Evolutionary conservation across 441 rosid species (phyloP).

Genomic region (Euphorbia schlechtendalii): DNA sequence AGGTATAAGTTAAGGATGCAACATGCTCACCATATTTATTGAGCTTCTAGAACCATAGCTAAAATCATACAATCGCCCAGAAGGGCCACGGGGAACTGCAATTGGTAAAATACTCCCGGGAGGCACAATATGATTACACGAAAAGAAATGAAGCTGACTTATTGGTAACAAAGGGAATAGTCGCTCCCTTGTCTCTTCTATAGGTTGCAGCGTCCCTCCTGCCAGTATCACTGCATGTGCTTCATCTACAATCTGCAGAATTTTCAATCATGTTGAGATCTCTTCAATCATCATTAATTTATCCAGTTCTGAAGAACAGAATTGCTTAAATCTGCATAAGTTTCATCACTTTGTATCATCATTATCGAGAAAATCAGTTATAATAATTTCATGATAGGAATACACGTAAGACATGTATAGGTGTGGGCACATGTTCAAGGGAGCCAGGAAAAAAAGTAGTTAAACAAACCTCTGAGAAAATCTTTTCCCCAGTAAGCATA

Average conservation of each 20-base stretch:
- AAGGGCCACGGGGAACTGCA: conserved; percentile 77
- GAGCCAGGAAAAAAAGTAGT: conserved; percentile 12
- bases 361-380: not conserved
- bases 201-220: conserved; percentile 96
- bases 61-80: conserved; percentile 77
- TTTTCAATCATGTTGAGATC: conserved; percentile 14
- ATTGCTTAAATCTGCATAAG: not conserved
- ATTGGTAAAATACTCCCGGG: conserved; percentile 77
- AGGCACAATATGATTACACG: conserved; percentile 87
- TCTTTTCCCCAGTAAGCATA: conserved; percentile 86
- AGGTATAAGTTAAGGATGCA: conserved; percentile 14
- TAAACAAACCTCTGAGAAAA: conserved; percentile 74
- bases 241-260: conserved; percentile 65
- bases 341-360: not conserved
- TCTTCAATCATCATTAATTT: not conserved
- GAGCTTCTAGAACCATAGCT: conserved; percentile 81
- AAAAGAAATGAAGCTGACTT: conserved; percentile 69
- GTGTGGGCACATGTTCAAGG: not conserved
- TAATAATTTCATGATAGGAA: not conserved
- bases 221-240: conserved; percentile 85
- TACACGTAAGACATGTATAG: not conserved
- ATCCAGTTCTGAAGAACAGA: not conserved
- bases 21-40: conserved; percentile 44
- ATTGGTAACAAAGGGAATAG: conserved; percentile 80
- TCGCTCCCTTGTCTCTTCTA: conserved; percentile 91